Conservation (phyloP, 805 yeast genomes). For the Zygosaccharomyces siamensis region DNA sequence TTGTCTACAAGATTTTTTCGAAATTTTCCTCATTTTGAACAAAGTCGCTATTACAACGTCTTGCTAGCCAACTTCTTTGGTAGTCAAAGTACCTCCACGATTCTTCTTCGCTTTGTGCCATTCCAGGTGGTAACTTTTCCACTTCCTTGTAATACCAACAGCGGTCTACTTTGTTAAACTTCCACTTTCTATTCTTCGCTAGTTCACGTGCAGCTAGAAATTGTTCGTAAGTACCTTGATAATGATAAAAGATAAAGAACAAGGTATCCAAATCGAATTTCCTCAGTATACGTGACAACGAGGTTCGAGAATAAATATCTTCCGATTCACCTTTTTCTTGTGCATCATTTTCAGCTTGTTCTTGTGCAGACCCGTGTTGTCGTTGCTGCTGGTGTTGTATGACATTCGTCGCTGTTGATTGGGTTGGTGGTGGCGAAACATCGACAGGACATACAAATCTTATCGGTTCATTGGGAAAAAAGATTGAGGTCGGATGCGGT, state of each 20-base stretch:
- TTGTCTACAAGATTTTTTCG: constrained; percentile 32
- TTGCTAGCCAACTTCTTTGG: constrained; percentile 62
- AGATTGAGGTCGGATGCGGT: constrained; percentile 85
- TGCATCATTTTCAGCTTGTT: constrained; percentile 16
- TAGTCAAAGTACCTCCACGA: constrained; percentile 82
- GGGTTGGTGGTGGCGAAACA: constrained; percentile 2
- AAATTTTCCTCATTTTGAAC: constrained; percentile 45
- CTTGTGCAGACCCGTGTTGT: constrained; percentile 39
- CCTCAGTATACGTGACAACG: constrained; percentile 55
- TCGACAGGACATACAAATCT: constrained; percentile 31
- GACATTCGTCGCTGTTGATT: not conserved
- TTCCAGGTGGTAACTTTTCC: constrained; percentile 76
- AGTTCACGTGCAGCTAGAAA: constrained; percentile 78
- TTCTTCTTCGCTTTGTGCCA: constrained; percentile 47
- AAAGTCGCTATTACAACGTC: constrained; percentile 40
- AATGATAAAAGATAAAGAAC: constrained; percentile 86
- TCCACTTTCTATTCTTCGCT: constrained; percentile 71
- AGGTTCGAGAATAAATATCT: constrained; percentile 33
- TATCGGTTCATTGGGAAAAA: constrained; percentile 60
- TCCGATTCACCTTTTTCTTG: constrained; percentile 13
- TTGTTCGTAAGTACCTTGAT: constrained; percentile 66
- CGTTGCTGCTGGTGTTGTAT: constrained; percentile 35
- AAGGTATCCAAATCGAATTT: constrained; percentile 83
- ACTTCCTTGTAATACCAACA: constrained; percentile 55
- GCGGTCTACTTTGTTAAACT: constrained; percentile 40